Conservation (phyloP, 73 alveolate genomes). For the Paramecium tetraurelia region DNA sequence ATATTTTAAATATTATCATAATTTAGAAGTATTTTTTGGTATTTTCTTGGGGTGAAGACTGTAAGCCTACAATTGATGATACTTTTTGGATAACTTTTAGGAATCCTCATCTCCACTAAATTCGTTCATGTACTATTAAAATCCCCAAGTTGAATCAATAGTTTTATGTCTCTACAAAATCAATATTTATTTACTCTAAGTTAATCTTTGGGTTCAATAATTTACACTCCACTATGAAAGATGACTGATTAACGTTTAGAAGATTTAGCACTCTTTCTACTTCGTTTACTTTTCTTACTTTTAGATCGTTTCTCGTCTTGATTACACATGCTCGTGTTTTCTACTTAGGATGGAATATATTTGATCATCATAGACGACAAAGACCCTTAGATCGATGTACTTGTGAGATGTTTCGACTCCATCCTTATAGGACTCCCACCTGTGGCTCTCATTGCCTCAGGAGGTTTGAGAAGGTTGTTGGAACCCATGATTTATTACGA, state of each 20-base stretch:
- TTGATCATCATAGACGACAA: slow-evolving; percentile 39
- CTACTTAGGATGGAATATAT: slow-evolving; percentile 32
- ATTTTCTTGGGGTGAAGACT: not conserved
- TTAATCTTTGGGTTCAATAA: not conserved
- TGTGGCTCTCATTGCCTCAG: slow-evolving; percentile 31
- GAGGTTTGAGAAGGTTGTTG: slow-evolving; percentile 3
- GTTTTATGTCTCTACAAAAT: slow-evolving; percentile 33
- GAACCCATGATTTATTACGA: not conserved
- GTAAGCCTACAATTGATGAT: not conserved
- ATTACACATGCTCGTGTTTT: not conserved
- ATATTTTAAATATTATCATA: not conserved
- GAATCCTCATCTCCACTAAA: slow-evolving; percentile 33
- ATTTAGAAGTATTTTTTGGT: slow-evolving; percentile 7
- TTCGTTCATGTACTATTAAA: slow-evolving; percentile 8
- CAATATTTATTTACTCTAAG: not conserved
- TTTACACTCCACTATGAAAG: not conserved
- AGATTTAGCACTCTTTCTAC: not conserved
- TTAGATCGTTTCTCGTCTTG: not conserved
- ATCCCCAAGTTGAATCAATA: slow-evolving; percentile 50
- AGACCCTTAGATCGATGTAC: slow-evolving; percentile 17
- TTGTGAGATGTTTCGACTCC: slow-evolving; percentile 30
- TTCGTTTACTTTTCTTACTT: slow-evolving; percentile 5
- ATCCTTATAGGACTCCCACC: not conserved
- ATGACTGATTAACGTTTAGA: not conserved
- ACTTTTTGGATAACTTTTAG: not conserved